Conservation (phyloP, 768 basidiomycete genomes). For the Rickenella mellea region DNA sequence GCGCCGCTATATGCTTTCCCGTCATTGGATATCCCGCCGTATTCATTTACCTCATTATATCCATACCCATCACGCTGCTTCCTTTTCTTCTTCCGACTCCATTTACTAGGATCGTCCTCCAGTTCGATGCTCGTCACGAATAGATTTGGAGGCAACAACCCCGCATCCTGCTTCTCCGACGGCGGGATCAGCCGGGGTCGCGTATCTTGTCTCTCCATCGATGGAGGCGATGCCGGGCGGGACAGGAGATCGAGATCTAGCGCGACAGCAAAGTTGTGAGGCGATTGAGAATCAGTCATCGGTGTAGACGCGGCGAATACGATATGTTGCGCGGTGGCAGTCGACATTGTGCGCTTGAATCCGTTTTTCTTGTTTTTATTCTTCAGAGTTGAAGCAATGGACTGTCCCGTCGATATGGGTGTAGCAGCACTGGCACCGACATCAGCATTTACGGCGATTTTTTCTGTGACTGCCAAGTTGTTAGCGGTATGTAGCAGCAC, state of each 20-base stretch:
- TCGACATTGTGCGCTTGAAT: constrained; percentile 44
- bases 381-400: constrained; percentile 41
- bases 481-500: no score
- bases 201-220: constrained; percentile 4
- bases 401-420: no score
- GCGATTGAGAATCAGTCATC: constrained; percentile 2
- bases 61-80: constrained; percentile 7
- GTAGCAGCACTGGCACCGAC: no score
- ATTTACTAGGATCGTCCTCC: constrained; percentile 30
- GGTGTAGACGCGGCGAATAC: constrained; percentile 28
- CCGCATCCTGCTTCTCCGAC: constrained; percentile 43
- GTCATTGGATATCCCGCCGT: not conserved
- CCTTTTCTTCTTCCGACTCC: constrained; percentile 24
- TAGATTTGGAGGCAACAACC: constrained; percentile 46
- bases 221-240: constrained; percentile 6
- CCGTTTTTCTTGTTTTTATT: constrained; percentile 73
- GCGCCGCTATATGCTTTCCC: constrained; percentile 9
- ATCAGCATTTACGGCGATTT: no score
- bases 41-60: not conserved
- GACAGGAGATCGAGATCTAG: not conserved
- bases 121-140: constrained; percentile 70
- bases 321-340: constrained; percentile 39
- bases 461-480: no score
- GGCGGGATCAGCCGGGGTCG: constrained; percentile 45
- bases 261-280: not conserved